These are phyloP conservation scores for Mimosa bimucronata DNA, from an alignment of 306 rosid genomes.

Conservation along the genomic window DNA sequence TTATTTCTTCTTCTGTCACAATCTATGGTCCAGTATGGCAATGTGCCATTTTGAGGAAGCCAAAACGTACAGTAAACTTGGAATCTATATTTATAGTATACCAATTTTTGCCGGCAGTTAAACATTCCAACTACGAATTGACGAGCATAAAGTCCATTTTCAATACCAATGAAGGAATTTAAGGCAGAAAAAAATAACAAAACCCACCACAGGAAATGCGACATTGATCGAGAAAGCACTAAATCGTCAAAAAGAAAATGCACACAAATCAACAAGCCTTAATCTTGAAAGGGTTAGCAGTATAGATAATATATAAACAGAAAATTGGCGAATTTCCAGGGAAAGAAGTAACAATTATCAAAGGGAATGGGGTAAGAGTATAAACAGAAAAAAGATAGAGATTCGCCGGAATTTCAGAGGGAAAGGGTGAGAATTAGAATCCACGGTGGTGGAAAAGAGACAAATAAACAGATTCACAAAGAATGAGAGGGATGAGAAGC, in stretches of 20 bases:
- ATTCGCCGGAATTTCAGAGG: background rate
- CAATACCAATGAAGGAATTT: background rate
- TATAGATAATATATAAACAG: background rate
- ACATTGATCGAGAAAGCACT: background rate
- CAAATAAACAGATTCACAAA: background rate
- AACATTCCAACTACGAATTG: background rate
- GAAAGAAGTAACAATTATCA: no score
- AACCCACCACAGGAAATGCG: background rate
- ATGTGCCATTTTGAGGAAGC: background rate
- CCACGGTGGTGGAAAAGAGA: background rate
- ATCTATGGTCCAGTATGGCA: background rate
- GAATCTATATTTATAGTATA: background rate
- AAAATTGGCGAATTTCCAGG: background rate
- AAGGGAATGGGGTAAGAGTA: background rate
- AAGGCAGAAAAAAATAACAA: background rate
- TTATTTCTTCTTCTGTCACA: background rate
- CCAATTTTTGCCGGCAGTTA: background rate
- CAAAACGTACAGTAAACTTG: background rate
- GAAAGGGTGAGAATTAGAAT: conserved; percentile 1
- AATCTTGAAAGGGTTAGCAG: background rate
- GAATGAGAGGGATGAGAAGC: background rate
- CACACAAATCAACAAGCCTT: background rate
- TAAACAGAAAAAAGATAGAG: background rate
- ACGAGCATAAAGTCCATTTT: background rate
- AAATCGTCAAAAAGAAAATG: background rate